Percentiles rank a stretch among this genome's conserved stretches.
Conservation (phyloP, 2,329 filamentous ascomycete species). For the Rhexocercosporidium sp. region DNA sequence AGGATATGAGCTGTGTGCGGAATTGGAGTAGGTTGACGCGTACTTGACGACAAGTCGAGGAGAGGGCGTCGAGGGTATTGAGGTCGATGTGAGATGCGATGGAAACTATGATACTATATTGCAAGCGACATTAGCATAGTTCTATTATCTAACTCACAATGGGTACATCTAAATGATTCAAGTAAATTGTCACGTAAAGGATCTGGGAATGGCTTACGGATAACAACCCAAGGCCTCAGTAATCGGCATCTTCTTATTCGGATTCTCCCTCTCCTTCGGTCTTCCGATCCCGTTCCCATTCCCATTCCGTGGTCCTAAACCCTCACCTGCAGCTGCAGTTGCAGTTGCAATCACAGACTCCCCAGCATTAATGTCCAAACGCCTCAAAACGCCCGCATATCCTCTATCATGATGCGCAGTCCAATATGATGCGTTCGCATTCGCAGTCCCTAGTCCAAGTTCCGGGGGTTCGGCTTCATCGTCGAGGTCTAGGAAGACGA, state of each 20-base stretch:
- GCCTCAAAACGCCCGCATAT: conserved; percentile 17
- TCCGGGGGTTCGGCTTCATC: conserved; percentile 41
- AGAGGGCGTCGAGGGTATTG: conserved; percentile 83
- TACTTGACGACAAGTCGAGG: conserved; percentile 80
- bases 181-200: conserved; percentile 21
- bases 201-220: conserved; percentile 60
- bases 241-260: conserved; percentile 60
- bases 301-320: background rate
- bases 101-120: conserved; percentile 72
- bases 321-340: background rate
- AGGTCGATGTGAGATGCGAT: conserved; percentile 82
- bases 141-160: background rate
- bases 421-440: conserved; percentile 8
- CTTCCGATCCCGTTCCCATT: background rate
- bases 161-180: background rate
- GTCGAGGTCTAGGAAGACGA: conserved; percentile 42
- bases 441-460: background rate
- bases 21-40: conserved; percentile 80
- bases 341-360: background rate
- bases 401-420: conserved; percentile 17
- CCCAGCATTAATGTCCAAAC: conserved; percentile 20
- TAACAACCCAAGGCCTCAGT: conserved; percentile 69
- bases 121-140: conserved; percentile 10
- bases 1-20: conserved; percentile 71
- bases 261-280: conserved; percentile 39